A percentile compares a stretch with the other conserved stretches of the same genome.
phyloP scores from a whole-genome alignment of 495 filamentous ascomycete species.

The Terfezia boudieri region DNA sequence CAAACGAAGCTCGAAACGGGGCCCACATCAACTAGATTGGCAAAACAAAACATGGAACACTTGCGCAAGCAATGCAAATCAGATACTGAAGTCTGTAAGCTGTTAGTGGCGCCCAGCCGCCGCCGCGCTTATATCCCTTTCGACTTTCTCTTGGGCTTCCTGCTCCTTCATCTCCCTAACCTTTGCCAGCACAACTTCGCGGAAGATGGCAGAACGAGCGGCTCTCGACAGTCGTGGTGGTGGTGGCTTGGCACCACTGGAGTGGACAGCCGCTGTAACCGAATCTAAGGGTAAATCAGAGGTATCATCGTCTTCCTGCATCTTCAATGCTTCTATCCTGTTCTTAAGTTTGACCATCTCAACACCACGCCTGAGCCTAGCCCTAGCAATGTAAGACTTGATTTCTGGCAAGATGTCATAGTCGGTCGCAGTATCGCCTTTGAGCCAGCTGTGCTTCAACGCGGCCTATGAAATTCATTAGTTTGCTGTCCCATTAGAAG shows the following conservation, averaged over 20 bases:
- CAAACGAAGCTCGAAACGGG: too few species aligned
- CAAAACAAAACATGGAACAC: too few species aligned
- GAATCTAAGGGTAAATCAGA: constrained; percentile 37
- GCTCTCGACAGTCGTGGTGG: constrained; percentile 39
- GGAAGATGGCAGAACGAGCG: constrained; percentile 80
- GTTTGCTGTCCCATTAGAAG: not conserved
- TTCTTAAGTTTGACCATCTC: constrained; percentile 93
- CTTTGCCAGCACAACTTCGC: constrained; percentile 93
- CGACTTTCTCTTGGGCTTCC: constrained; percentile 44
- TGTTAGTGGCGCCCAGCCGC: too few species aligned
- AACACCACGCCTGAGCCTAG: constrained; percentile 78
- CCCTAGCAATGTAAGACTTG: constrained; percentile 76
- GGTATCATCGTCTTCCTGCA: constrained; percentile 77
- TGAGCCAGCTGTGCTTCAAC: constrained; percentile 72
- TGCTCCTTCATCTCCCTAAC: constrained; percentile 78
- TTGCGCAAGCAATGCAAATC: too few species aligned
- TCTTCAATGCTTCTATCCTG: constrained; percentile 89
- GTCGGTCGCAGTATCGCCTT: constrained; percentile 69
- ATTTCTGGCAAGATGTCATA: constrained; percentile 96
- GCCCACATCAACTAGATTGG: too few species aligned
- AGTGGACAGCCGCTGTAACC: constrained; percentile 32
- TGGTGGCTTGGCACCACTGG: constrained; percentile 8
- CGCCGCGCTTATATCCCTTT: not conserved
- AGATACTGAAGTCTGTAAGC: too few species aligned
- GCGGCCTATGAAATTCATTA: constrained; percentile 33